These are phyloP conservation scores for Brassica juncea DNA, from an alignment of 345 rosid genomes.

Conservation along the genomic window DNA sequence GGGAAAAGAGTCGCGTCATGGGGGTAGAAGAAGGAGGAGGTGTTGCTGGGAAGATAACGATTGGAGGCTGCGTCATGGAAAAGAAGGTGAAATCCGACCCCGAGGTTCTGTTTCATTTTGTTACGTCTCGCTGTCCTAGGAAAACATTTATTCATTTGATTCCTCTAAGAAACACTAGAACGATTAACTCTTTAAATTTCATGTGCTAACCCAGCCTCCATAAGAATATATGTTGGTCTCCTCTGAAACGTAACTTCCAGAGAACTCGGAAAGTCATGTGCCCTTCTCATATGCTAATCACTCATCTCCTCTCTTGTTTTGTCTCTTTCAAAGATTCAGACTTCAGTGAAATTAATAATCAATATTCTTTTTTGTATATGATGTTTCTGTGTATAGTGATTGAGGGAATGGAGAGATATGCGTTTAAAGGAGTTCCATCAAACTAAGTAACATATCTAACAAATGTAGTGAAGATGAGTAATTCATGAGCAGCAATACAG, in stretches of 20 bases:
- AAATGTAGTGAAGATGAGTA: conserved; percentile 77
- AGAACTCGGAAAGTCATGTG: conserved; percentile 64
- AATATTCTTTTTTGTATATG: neutral
- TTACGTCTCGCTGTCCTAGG: neutral
- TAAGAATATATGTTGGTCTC: too few relatives aligned
- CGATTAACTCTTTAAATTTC: too few relatives aligned
- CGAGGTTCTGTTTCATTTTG: conserved; percentile 48
- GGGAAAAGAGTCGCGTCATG: conserved; percentile 26
- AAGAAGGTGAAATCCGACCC: conserved; percentile 65
- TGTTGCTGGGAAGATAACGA: conserved; percentile 48
- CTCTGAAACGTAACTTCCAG: neutral
- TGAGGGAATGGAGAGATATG: conserved; percentile 94
- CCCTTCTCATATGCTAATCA: conserved; percentile 62
- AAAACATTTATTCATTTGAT: too few relatives aligned
- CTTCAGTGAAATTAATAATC: neutral
- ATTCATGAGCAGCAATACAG: conserved; percentile 85
- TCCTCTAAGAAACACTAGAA: too few relatives aligned
- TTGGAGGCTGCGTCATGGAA: conserved; percentile 76
- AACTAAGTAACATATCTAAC: conserved; percentile 89
- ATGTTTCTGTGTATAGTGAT: conserved; percentile 42
- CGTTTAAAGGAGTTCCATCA: conserved; percentile 94
- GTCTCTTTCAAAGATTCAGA: conserved; percentile 3
- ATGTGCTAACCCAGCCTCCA: too few relatives aligned
- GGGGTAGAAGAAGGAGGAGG: conserved; percentile 29
- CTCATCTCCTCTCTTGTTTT: neutral